Evolutionary conservation across 345 rosid species (phyloP).

Genomic region (Acer saccharum): DNA sequence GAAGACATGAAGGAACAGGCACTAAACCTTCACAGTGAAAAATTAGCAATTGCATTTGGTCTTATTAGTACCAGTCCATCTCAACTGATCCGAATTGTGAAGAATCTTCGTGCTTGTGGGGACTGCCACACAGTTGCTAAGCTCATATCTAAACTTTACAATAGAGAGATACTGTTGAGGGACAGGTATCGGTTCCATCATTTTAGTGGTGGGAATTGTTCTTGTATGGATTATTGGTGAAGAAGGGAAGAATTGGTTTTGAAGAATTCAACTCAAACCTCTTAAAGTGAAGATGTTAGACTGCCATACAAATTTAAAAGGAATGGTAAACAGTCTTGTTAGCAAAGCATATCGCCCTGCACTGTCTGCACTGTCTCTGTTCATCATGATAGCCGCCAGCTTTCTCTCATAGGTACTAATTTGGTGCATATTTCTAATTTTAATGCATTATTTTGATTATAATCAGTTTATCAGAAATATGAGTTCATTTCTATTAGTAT

Average conservation of each 20-base stretch:
- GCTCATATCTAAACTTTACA: conserved; percentile 56
- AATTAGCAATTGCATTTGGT: conserved; percentile 70
- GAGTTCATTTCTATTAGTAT: background rate
- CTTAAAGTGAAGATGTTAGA: background rate
- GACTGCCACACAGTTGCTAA: conserved; percentile 74
- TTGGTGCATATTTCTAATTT: too few relatives aligned
- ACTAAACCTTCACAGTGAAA: conserved; percentile 66
- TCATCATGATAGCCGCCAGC: background rate
- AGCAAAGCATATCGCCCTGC: background rate
- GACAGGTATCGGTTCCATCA: conserved; percentile 70
- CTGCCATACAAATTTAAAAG: background rate
- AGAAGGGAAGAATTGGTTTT: background rate
- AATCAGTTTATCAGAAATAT: background rate
- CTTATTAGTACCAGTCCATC: conserved; percentile 47
- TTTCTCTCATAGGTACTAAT: too few relatives aligned
- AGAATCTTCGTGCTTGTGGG: conserved; percentile 70
- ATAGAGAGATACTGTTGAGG: conserved; percentile 59
- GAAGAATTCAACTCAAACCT: background rate
- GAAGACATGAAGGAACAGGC: conserved; percentile 66
- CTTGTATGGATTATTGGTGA: conserved; percentile 77
- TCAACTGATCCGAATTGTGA: conserved; percentile 55
- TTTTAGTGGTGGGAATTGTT: conserved; percentile 64
- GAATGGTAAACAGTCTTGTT: background rate
- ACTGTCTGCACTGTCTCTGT: background rate
- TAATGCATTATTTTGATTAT: background rate